Base-by-base conservation (phyloP, 2,329 filamentous ascomycete species). In the Scedosporium minutisporum region DNA sequence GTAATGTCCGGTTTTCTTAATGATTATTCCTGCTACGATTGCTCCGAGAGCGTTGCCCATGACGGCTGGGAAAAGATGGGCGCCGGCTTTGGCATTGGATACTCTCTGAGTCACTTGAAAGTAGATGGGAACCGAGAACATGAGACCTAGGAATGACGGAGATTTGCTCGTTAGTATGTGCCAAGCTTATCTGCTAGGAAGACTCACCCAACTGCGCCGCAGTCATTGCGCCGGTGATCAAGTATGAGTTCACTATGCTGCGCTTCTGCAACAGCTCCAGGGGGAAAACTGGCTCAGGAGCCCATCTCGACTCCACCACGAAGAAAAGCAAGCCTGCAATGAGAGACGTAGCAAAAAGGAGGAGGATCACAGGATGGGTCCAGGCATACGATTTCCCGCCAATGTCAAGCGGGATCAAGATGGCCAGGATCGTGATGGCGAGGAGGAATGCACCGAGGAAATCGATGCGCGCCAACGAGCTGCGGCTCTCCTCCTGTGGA, bases 71-170 rank as follows among this genome's bases (percentile, higher is more conserved):
- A 90, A 78, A 0, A 91, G 75, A 67, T 89, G 85, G 0, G 82
- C 72, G 0, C 81, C 81, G 0, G 87, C 85, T 1, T 76, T 73
- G 0, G 86, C 85, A 55, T 82, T 84, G 0, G 82, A 84, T 2
- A 79, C 80, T 0, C 77, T 74, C 4, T 80, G 74, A 0, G 86
- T 87, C 1, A 87, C 81, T 63, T 88, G 84, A 65, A 90, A 91
- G 72, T 90, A 90, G 0, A 90, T 72, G 0, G 88, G 88, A 0
- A 90, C 80, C 0, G 81, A 80, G 62, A 85, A 87, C 82, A 89
- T 86, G 2, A 65, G 65, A 6, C 65, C 33, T 38, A 38, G 5
- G 25, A 5, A 5, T 3, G 5, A 27, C 5, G 25, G 25, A 38
- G 1, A 38, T 1, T 14, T 6, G 33, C 6, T 38, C 9, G 33